These are phyloP conservation scores for Botrytis byssoidea DNA, from an alignment of 2,329 filamentous ascomycete genomes.

Conservation along the genomic window DNA sequence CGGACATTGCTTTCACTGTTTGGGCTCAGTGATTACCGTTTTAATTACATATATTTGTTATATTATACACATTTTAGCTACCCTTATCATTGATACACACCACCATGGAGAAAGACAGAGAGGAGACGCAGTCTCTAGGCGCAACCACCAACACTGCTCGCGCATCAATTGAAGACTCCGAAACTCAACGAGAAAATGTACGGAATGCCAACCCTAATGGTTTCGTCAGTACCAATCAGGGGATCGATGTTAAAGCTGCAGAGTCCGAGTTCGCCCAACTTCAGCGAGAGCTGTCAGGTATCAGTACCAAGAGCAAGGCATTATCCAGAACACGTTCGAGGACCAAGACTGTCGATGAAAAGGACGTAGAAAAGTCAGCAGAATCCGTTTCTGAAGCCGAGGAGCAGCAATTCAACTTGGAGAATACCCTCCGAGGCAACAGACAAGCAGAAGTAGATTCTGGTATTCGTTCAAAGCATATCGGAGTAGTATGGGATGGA, in stretches of 20 bases:
- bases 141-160: conserved; percentile 14
- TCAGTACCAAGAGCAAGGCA: conserved; percentile 54
- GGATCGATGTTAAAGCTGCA: conserved; percentile 61
- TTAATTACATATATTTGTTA: background rate
- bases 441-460: conserved; percentile 69
- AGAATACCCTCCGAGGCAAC: conserved; percentile 69
- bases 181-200: conserved; percentile 38
- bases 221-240: conserved; percentile 42
- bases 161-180: conserved; percentile 43
- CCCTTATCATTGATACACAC: background rate
- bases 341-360: conserved; percentile 35
- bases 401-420: conserved; percentile 68
- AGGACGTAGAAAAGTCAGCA: conserved; percentile 61
- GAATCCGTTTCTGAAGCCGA: conserved; percentile 42
- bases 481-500: conserved; percentile 76
- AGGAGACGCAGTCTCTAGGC: background rate
- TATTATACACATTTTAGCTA: background rate
- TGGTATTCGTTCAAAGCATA: conserved; percentile 77
- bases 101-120: conserved; percentile 17
- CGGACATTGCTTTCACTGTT: background rate
- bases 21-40: conserved; percentile 7
- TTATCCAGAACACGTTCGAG: conserved; percentile 48
- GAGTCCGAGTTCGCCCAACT: conserved; percentile 70
- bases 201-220: conserved; percentile 48
- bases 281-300: conserved; percentile 57